A percentile compares a stretch with the other conserved stretches of the same genome.
phyloP scores from a whole-genome alignment of 192 early-diverging fungal genomes.

The Neocallimastix lanati region DNA sequence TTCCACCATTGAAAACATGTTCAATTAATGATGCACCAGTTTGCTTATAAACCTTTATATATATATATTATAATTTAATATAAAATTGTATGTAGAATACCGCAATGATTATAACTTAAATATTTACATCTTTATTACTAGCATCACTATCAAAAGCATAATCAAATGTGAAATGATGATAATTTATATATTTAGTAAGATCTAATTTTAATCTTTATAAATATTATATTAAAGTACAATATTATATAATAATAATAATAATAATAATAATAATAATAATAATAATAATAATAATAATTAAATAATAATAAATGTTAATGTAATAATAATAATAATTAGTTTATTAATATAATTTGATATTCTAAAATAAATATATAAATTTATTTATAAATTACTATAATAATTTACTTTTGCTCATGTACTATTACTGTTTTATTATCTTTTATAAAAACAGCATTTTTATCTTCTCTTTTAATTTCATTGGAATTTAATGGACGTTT shows the following conservation, averaged over 20 bases:
- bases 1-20: slow-evolving; percentile 86
- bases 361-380: too few relatives aligned
- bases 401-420: slow-evolving; percentile 78
- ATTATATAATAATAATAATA: too few relatives aligned
- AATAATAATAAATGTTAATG: too few relatives aligned
- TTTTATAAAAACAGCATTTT: slow-evolving; percentile 54
- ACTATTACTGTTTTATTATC: slow-evolving; percentile 56
- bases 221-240: too few relatives aligned
- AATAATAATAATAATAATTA: too few relatives aligned
- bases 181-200: slow-evolving; percentile 84
- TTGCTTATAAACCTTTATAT: slow-evolving; percentile 50
- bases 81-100: too few relatives aligned
- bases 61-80: too few relatives aligned
- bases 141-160: slow-evolving; percentile 78
- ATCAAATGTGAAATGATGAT: slow-evolving; percentile 87
- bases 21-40: slow-evolving; percentile 86
- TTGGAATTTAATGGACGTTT: slow-evolving; percentile 84
- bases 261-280: too few relatives aligned
- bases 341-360: too few relatives aligned
- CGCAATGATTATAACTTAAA: neutral
- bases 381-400: too few relatives aligned
- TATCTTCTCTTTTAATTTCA: slow-evolving; percentile 61
- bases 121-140: slow-evolving; percentile 41
- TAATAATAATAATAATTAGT: too few relatives aligned
- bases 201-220: slow-evolving; percentile 61